Conservation (phyloP, 345 rosid species). For the Euclidium syriacum region DNA sequence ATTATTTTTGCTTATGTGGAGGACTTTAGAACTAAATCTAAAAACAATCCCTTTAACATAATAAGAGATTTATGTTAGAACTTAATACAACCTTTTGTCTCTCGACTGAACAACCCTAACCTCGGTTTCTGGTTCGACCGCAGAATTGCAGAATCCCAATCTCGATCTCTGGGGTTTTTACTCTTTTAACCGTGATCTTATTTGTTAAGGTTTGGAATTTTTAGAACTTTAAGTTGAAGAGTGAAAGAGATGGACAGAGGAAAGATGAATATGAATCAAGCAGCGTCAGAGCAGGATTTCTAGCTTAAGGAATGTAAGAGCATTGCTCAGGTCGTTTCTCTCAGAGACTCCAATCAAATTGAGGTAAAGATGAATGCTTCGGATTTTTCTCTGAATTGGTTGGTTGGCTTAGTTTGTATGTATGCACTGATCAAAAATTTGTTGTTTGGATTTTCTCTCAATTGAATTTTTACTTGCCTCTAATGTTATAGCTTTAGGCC, state of each 20-base stretch:
- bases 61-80: too few species aligned
- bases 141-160: conserved; percentile 27
- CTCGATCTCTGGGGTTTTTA: conserved; percentile 8
- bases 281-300: conserved; percentile 48
- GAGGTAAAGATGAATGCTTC: conserved; percentile 45
- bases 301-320: conserved; percentile 60
- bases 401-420: neutral
- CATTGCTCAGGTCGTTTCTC: conserved; percentile 72
- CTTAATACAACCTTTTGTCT: too few species aligned
- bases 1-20: too few species aligned
- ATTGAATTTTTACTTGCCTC: neutral
- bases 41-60: too few species aligned
- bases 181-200: neutral
- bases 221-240: neutral
- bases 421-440: neutral
- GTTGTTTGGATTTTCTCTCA: too few species aligned
- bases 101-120: too few species aligned
- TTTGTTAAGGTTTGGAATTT: neutral
- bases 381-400: neutral
- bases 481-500: neutral
- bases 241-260: conserved; percentile 62
- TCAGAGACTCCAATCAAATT: conserved; percentile 82
- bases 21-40: too few species aligned
- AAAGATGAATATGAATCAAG: conserved; percentile 80
- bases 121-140: too few species aligned